Base-by-base conservation (phyloP, 1,139 yeast genomes). In the Candida sanyaensis region DNA sequence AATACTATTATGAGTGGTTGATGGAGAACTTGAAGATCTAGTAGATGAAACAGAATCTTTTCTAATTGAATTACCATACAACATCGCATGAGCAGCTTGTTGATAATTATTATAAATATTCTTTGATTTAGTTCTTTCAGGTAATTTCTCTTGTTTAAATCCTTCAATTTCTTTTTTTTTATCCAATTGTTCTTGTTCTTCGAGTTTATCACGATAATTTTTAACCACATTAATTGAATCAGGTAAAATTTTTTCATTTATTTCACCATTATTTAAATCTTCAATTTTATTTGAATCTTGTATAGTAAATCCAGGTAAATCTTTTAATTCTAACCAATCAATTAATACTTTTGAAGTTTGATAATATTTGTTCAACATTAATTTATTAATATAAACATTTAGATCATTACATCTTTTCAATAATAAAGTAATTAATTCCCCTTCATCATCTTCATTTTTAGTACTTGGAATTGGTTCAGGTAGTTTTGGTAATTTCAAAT, bases 391-490 rank as follows among this genome's bases (percentile, higher is more conserved):
- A 56, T 75, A 75, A 9, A 62, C 60, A 53, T 72, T 66, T 50
- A 75, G 62, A 45, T 73, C 77, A 45, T 64, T 62, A 53, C 80
- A 73, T 28, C 80, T 55, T 38, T 62, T 55, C 37, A 65, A 54
- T 34, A 65, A 51, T 29, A 42, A 62, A 10, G 43, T 9, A 23
- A 54, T 47, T n/a, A 41, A 29, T 6, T 42, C 44, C 5, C 32
- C 43, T 40, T 50, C 53, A 6, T 50, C 53, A 6, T 52, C 52
- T 29, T 49, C 30, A 11, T 37, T 34, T 13, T 34, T 24, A 1
- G 39, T 38, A n/a, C 60, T 47, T 7, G 74, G 74, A 10, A 75
- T 68, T 3, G 78, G 80, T 50, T 72, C 76, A 1, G 79, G 80
- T 37, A 75, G 59, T 53, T 68, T 73, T 6, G 80, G 79, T 21